Evolutionary conservation across 805 yeast species (phyloP).

Genomic region (Monosporozyma yasuniensis): DNA sequence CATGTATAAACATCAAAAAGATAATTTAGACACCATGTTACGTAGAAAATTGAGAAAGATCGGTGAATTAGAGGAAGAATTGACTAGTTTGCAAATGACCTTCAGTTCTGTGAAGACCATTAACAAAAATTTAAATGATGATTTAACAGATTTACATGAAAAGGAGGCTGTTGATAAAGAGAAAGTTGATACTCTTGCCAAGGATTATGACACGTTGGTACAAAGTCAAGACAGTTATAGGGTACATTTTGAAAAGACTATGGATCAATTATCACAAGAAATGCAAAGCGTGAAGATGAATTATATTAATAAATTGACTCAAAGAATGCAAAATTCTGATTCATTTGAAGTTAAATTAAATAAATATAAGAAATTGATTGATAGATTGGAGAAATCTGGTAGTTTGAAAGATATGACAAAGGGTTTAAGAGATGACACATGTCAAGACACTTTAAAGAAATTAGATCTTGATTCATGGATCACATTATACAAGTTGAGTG

Average conservation of each 20-base stretch:
- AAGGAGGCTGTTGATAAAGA: neutral
- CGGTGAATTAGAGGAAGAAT: slow-evolving; percentile 37
- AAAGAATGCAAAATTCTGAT: slow-evolving; percentile 9
- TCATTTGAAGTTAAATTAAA: slow-evolving; percentile 8
- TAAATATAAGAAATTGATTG: neutral
- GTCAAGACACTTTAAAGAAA: slow-evolving; percentile 5
- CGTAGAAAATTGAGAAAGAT: slow-evolving; percentile 61
- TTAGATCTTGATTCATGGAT: slow-evolving; percentile 16
- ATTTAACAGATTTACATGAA: neutral
- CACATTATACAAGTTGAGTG: slow-evolving; percentile 12
- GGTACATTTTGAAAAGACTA: neutral
- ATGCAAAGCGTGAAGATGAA: neutral
- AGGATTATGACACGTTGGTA: neutral
- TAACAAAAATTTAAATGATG: slow-evolving; percentile 1
- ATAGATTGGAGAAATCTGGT: neutral
- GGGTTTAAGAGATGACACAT: neutral
- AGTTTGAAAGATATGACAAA: neutral
- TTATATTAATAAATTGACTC: neutral
- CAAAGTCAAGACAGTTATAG: neutral
- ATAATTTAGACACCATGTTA: slow-evolving; percentile 27
- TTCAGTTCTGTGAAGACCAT: neutral
- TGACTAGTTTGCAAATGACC: slow-evolving; percentile 5
- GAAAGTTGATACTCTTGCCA: neutral
- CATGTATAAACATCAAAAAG: slow-evolving; percentile 69
- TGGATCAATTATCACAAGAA: neutral